Evolutionary conservation across 1,139 yeast genomes (phyloP).

Genomic region (Scheffersomyces segobiensis): DNA sequence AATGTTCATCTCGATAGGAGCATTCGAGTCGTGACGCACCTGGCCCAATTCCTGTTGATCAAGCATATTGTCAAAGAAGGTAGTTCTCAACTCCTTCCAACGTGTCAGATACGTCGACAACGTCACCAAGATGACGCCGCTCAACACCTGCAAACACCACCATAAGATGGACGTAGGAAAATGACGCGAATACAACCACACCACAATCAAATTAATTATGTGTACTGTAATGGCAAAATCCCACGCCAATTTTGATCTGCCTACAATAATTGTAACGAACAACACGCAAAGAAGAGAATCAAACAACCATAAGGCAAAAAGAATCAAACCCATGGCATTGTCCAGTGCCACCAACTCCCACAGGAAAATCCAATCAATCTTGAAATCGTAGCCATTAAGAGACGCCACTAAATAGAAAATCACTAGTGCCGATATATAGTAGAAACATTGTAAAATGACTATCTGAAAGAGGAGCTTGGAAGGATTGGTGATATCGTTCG

Average conservation of each 20-base stretch:
- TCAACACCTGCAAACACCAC: constrained; percentile 79
- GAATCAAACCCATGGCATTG: constrained; percentile 76
- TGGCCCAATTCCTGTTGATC: constrained; percentile 51
- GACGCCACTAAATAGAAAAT: constrained; percentile 58
- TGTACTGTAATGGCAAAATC: constrained; percentile 93
- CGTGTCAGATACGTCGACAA: constrained; percentile 85
- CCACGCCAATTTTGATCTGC: constrained; percentile 91
- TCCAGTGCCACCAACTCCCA: constrained; percentile 77
- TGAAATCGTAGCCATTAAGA: constrained; percentile 63
- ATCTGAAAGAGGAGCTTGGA: constrained; percentile 54
- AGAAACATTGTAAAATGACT: constrained; percentile 61
- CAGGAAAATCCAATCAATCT: constrained; percentile 71
- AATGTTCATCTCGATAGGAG: constrained; percentile 20
- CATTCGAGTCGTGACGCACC: constrained; percentile 15
- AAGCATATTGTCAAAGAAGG: constrained; percentile 80
- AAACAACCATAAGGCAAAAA: constrained; percentile 74
- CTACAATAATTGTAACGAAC: constrained; percentile 83
- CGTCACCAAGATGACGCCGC: constrained; percentile 68
- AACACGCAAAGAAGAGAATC: constrained; percentile 77
- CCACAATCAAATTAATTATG: constrained; percentile 70
- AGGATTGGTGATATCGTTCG: constrained; percentile 37
- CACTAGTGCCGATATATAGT: constrained; percentile 61
- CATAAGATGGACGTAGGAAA: constrained; percentile 75
- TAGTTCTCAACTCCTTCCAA: constrained; percentile 84
- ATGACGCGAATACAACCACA: constrained; percentile 61